Conservation (phyloP, 2,329 filamentous ascomycete species). For the Coniella lustricola region DNA sequence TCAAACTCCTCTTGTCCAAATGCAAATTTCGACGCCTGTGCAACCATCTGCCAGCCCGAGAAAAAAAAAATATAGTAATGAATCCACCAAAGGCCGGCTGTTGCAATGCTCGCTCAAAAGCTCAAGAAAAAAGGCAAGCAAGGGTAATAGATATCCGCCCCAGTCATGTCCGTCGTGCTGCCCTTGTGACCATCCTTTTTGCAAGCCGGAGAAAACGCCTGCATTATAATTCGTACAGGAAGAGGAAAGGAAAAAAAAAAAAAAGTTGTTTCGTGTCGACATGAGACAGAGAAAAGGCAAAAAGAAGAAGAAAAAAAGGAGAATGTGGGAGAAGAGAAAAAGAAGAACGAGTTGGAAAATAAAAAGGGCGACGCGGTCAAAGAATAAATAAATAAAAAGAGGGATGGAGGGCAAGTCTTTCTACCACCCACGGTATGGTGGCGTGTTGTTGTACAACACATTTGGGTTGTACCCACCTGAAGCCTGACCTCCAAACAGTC, state of each 20-base stretch:
- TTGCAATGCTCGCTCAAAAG: conserved; percentile 21
- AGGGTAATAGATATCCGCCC: conserved; percentile 5
- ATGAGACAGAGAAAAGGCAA: conserved; percentile 4
- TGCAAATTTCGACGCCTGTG: conserved; percentile 22
- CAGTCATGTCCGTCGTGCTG: conserved; percentile 15
- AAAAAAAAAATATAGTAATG: too few relatives aligned
- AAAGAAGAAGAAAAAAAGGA: neutral
- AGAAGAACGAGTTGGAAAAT: too few relatives aligned
- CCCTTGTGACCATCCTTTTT: conserved; percentile 13
- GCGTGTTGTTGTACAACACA: conserved; percentile 72
- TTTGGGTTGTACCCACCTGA: conserved; percentile 93
- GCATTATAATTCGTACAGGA: conserved; percentile 15
- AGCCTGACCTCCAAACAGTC: conserved; percentile 77
- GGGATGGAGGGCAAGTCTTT: neutral
- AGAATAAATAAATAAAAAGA: neutral
- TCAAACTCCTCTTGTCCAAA: conserved; percentile 22
- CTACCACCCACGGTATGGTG: conserved; percentile 57
- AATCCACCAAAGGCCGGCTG: conserved; percentile 13
- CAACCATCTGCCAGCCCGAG: conserved; percentile 12
- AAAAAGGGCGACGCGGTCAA: too few relatives aligned
- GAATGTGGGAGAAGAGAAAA: neutral
- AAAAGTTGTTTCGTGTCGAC: conserved; percentile 5
- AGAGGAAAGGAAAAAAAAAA: neutral
- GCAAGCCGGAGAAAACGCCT: conserved; percentile 14
- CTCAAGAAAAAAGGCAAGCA: conserved; percentile 13